Evolutionary conservation across 2,329 filamentous ascomycete genomes (phyloP), one percentile per base, ranked within the genome.

Genomic region (Zasmidium cellare): DNA sequence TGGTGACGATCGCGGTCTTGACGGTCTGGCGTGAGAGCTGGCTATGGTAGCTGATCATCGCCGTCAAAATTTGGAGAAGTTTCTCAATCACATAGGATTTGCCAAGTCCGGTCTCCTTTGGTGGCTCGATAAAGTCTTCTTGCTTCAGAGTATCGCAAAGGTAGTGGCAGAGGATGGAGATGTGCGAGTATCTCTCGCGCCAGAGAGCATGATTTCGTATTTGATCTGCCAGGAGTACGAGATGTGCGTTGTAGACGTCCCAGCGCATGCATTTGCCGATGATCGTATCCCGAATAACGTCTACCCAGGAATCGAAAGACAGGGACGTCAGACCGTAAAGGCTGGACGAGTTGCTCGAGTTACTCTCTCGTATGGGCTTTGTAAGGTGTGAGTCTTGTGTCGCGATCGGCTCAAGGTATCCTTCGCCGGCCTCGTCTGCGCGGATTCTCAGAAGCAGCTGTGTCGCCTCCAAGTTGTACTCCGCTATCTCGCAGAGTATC

Each of bases 141-240:
- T 83, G 84, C 63, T 89, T 87, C 59, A 97, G 85, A 70, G 96
- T 89, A 58, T 96, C 90, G 70, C 92, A 96, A 2, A 97, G 74
- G 9, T 91, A 79, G 58, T 83, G 86, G 60, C 93, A 85, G 14
- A 97, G 78, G 60, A 88, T 84, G 66, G 88, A 87, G 55, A 99
- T 84, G 59, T 96, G 87, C 2, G 85, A 81, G 38, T 90, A 85
- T 5, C 90, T 86, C 53, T 83, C 86, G 59, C 82, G 82, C 71
- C 97, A 97, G 14, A 97, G 80, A 12, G 90, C 87, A 69, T 94
- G 91, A 67, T 99, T 99, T 72, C 88, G 90, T 20, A 99, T 80
- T 68, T 97, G 93, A 24, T 90, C 88, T 1, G 91, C 90, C 9
- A 97, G 78, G 72, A 96, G 90, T 5, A 91, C 89, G 25, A 99